Percentiles rank a stretch among this genome's conserved stretches.
phyloP scores from a whole-genome alignment of 768 basidiomycete species.

The Kwoniella botswanensis region DNA sequence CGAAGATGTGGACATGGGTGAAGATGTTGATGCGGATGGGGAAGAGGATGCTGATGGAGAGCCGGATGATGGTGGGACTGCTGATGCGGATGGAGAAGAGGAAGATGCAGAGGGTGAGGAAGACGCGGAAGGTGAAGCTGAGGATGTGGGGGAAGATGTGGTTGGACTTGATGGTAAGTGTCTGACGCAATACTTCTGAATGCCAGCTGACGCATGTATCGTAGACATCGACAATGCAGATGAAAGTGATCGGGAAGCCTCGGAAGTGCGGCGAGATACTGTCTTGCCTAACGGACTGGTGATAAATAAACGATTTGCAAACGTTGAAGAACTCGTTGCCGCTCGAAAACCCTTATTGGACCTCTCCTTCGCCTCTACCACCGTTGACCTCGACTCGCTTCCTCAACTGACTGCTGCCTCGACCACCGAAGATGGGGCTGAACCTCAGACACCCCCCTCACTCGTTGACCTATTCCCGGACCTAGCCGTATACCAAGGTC shows the following conservation, averaged over 20 bases:
- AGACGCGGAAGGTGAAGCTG: constrained; percentile 59
- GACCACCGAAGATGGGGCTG: constrained; percentile 14
- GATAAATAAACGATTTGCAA: constrained; percentile 45
- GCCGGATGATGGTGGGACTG: constrained; percentile 58
- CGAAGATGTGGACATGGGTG: constrained; percentile 24
- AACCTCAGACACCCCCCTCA: constrained; percentile 55
- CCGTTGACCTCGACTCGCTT: constrained; percentile 35
- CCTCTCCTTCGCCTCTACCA: constrained; percentile 32
- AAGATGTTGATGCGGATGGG: constrained; percentile 30
- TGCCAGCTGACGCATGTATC: not conserved
- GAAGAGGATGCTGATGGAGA: constrained; percentile 40
- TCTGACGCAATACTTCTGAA: not conserved
- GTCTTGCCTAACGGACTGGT: constrained; percentile 42
- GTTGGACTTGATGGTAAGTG: constrained; percentile 45
- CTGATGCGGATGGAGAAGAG: constrained; percentile 49
- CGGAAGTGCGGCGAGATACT: constrained; percentile 24
- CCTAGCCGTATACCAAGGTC: constrained; percentile 63
- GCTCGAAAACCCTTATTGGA: constrained; percentile 41
- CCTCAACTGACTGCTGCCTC: constrained; percentile 13
- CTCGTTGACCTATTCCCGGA: constrained; percentile 79
- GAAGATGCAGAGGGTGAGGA: constrained; percentile 38
- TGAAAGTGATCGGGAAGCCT: constrained; percentile 27
- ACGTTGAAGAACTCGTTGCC: constrained; percentile 33
- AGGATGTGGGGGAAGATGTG: constrained; percentile 34
- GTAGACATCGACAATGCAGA: constrained; percentile 37